Percentiles rank a stretch among this genome's conserved stretches.
Conservation (phyloP, 169 alveolate species). For the Plasmodium inui region DNA sequence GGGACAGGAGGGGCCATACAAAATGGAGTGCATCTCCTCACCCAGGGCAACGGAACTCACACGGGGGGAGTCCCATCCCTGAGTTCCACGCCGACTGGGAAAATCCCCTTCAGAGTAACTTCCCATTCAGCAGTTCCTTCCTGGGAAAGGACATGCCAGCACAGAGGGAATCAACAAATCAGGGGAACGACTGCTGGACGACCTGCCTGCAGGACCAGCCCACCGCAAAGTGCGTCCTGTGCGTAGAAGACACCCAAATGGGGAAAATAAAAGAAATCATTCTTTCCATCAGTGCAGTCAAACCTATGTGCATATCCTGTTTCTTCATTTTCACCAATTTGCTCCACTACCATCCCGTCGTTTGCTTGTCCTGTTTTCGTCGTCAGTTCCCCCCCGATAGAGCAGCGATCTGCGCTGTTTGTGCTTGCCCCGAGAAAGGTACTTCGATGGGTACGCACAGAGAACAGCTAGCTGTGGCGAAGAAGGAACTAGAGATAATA, state of each 20-base stretch:
- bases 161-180: background rate
- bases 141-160: background rate
- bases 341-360: background rate
- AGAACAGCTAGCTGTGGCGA: background rate
- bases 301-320: conserved; percentile 41
- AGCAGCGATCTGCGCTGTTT: conserved; percentile 7
- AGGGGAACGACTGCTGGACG: background rate
- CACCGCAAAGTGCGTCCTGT: background rate
- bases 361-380: conserved; percentile 40
- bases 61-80: background rate
- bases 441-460: background rate
- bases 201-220: background rate
- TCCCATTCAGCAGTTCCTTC: background rate
- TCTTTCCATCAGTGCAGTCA: conserved; percentile 3
- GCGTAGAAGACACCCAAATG: background rate
- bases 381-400: background rate
- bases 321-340: conserved; percentile 27
- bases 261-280: conserved; percentile 13
- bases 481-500: conserved; percentile 28
- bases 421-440: background rate
- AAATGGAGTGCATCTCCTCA: background rate
- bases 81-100: background rate
- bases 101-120: background rate
- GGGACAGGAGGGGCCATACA: background rate
- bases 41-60: background rate